A percentile compares a stretch with the other conserved stretches of the same genome.
phyloP scores from a whole-genome alignment of 2,329 filamentous ascomycete species.

The Xylaria hypoxylon region DNA sequence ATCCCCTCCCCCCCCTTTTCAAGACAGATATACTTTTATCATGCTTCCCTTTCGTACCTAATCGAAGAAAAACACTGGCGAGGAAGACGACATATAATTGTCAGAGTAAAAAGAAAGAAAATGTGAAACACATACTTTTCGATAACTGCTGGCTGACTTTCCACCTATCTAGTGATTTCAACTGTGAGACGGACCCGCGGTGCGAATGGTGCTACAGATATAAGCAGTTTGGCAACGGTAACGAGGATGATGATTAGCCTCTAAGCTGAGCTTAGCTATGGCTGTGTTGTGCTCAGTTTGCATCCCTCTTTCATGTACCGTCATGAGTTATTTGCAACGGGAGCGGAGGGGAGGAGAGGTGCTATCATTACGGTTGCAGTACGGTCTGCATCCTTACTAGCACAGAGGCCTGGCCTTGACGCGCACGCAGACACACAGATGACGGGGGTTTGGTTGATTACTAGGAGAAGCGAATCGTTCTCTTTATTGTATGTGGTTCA shows the following conservation, averaged over 20 bases:
- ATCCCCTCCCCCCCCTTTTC: not conserved
- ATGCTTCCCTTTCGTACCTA: not conserved
- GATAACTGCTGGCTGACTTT: not conserved
- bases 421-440: not conserved
- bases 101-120: too few relatives aligned
- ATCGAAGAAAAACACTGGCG: too few relatives aligned
- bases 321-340: not conserved
- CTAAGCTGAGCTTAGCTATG: not conserved
- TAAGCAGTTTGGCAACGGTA: conserved; percentile 30
- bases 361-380: not conserved
- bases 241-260: not conserved
- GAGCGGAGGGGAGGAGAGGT: too few relatives aligned
- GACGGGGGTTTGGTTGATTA: not conserved
- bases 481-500: conserved; percentile 1
- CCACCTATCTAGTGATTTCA: conserved; percentile 42
- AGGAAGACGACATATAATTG: too few relatives aligned
- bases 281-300: not conserved
- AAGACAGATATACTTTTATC: not conserved
- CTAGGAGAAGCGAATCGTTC: not conserved
- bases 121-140: not conserved
- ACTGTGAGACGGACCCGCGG: conserved; percentile 45
- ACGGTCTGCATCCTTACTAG: not conserved
- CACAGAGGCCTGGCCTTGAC: not conserved
- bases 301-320: not conserved
- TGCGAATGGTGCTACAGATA: conserved; percentile 48